These are phyloP conservation scores for Rhynchosporium agropyri DNA, from an alignment of 2,329 filamentous ascomycete genomes.

Conservation along the genomic window DNA sequence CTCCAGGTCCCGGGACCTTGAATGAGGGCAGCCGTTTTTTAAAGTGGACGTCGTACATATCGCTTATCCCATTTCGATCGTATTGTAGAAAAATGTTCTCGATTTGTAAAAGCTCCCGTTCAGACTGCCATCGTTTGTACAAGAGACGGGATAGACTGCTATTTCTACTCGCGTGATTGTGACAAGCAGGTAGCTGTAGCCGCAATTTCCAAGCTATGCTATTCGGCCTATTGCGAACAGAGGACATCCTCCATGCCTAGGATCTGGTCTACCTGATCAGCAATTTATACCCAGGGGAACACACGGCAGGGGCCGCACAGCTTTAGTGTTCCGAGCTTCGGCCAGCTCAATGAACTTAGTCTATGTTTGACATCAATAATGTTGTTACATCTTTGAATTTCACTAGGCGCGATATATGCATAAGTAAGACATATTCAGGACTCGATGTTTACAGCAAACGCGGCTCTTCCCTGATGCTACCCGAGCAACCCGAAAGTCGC, in stretches of 20 bases:
- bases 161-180: not conserved
- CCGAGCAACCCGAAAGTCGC: slow-evolving; percentile 7
- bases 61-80: slow-evolving; percentile 8
- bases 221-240: slow-evolving; percentile 12
- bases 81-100: slow-evolving; percentile 1
- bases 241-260: not conserved
- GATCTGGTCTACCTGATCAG: slow-evolving; percentile 14
- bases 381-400: slow-evolving; percentile 12
- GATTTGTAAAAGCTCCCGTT: slow-evolving; percentile 1
- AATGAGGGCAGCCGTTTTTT: not conserved
- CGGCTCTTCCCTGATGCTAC: slow-evolving; percentile 13
- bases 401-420: slow-evolving; percentile 15
- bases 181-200: not conserved
- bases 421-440: not conserved
- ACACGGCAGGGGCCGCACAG: slow-evolving; percentile 23
- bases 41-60: slow-evolving; percentile 14
- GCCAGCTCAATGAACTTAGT: not conserved
- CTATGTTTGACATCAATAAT: slow-evolving; percentile 2
- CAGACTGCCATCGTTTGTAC: slow-evolving; percentile 18
- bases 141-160: slow-evolving; percentile 5
- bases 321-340: not conserved
- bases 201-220: not conserved
- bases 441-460: slow-evolving; percentile 12
- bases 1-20: slow-evolving; percentile 4
- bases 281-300: slow-evolving; percentile 9